Percentiles rank a stretch among this genome's conserved stretches.
These are phyloP conservation scores for Sanghuangporus sanghuang DNA, from an alignment of 1,284 basidiomycete genomes.

Conservation along the genomic window DNA sequence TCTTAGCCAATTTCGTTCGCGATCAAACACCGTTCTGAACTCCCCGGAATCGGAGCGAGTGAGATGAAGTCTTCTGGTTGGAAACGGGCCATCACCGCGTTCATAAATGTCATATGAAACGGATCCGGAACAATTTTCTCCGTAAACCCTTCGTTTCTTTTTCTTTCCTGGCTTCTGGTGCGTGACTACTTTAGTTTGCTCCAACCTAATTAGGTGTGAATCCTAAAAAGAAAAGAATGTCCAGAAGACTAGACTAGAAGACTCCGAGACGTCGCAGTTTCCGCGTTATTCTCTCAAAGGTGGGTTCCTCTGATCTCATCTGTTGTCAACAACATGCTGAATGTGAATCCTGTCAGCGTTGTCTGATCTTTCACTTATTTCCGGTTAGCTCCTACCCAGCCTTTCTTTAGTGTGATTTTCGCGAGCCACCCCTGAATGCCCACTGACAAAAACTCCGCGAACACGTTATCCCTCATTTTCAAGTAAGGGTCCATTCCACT, in stretches of 20 bases:
- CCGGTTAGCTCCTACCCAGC: not conserved
- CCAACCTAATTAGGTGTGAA: not conserved
- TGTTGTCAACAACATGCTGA: not conserved
- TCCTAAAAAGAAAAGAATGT: not conserved
- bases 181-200: not conserved
- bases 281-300: too few species aligned
- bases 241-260: too few species aligned
- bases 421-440: not conserved
- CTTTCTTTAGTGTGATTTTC: not conserved
- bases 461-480: not conserved
- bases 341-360: not conserved
- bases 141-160: not conserved
- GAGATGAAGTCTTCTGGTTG: too few species aligned
- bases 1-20: not conserved
- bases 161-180: not conserved
- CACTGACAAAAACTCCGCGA: not conserved
- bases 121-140: not conserved
- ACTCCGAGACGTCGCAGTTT: not conserved
- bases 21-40: not conserved
- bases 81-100: too few species aligned
- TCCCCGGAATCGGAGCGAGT: not conserved
- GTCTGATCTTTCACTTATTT: not conserved
- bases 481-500: not conserved
- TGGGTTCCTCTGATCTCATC: not conserved
- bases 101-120: too few species aligned